Evolutionary conservation across 164 flowering plant genomes (phyloP), one percentile per base, ranked within the genome.

Genomic region (Vitis riparia): DNA sequence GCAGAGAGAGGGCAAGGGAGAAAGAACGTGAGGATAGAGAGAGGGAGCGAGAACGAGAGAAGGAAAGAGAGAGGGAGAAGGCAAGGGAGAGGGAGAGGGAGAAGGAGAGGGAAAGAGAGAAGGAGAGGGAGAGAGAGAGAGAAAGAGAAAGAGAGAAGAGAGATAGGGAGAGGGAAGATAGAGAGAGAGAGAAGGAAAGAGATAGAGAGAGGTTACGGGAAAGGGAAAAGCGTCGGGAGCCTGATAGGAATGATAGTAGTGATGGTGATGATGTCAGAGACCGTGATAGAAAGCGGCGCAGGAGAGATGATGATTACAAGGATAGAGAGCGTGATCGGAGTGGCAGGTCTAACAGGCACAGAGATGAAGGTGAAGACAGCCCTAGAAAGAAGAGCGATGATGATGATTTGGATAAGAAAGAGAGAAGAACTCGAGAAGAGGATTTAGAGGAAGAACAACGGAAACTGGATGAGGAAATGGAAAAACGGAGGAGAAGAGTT

Each of bases 401-500:
- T 11, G 88, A 78, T 9, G 75, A 72, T 6, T 29, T 59, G 3
- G 87, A 74, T 11, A 70, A 68, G 62, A 81, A 78, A 67, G 84
- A 81, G 63, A 76, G 73, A 71, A 81, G 77, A 19, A 79, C 82
- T 13, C 67, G 84, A 23, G 99, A 91, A 65, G 92, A 89, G 74
- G 91, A 85, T 74, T 44, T 90, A 19, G 97, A 87, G 75, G 97
- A 92, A 73, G 99, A 95, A 60, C 95, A 91, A 52, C 79, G 76
- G 66, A 86, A 72, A 57, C 75, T 95, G 63, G 99, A 92, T 67
- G 99, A 95, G 51, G 99, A 95, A 70, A 88, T 90, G 91, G 99
- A 95, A 62, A 95, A 95, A 70, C 80, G 98, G 67, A 83, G 99
- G 81, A 83, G 96, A 72, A 89, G 97, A 75, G 99, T 95, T 77